These are phyloP conservation scores for Leccinum pseudoinsigne DNA, from an alignment of 1,284 basidiomycete species.

Conservation along the genomic window DNA sequence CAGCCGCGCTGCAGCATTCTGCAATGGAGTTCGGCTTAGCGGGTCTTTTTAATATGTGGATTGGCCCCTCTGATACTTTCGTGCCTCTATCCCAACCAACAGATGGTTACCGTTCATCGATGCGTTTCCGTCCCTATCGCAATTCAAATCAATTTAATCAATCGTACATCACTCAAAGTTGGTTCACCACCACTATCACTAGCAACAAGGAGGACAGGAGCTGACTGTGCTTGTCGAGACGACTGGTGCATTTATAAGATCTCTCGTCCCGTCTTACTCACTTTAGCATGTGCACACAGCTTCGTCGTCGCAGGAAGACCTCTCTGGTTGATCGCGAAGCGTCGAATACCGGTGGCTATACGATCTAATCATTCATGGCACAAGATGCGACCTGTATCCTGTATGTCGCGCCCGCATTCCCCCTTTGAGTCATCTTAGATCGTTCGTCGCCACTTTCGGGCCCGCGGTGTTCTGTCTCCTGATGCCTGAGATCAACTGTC, in stretches of 20 bases:
- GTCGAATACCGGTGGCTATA: background rate
- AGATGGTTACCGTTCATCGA: slow-evolving; percentile 4
- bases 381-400: background rate
- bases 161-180: background rate
- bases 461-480: slow-evolving; percentile 5
- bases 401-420: background rate
- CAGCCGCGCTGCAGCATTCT: slow-evolving; percentile 3
- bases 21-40: slow-evolving; percentile 3
- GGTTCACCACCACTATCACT: background rate
- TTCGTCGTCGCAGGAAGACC: background rate
- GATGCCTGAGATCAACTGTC: slow-evolving; percentile 2
- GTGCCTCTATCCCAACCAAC: background rate
- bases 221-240: background rate
- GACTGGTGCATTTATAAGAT: background rate
- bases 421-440: background rate
- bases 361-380: background rate
- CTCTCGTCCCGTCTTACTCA: background rate
- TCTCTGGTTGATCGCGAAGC: background rate
- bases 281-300: background rate
- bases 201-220: background rate
- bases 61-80: background rate
- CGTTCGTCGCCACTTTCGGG: background rate
- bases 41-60: slow-evolving; percentile 8
- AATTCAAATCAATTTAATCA: background rate
- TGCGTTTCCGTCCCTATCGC: background rate